phyloP scores from a whole-genome alignment of 345 rosid genomes.

The Pugionium cornutum region DNA sequence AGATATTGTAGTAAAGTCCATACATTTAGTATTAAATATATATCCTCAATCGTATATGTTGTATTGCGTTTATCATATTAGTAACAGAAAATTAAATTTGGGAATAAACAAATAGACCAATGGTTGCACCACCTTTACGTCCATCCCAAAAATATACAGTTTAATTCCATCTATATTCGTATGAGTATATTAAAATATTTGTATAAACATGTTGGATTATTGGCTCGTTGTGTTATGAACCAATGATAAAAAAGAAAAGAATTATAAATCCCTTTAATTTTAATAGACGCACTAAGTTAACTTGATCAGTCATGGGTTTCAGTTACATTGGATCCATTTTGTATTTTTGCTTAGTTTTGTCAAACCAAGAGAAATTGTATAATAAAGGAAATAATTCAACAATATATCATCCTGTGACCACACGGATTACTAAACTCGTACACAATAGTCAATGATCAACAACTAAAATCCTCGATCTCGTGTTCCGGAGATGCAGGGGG shows the following conservation, averaged over 20 bases:
- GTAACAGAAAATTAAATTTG: too few relatives aligned
- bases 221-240: too few relatives aligned
- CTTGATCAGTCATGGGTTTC: too few relatives aligned
- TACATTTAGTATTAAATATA: neutral
- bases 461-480: neutral
- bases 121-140: too few relatives aligned
- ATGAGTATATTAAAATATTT: too few relatives aligned
- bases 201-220: too few relatives aligned
- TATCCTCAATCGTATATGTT: neutral
- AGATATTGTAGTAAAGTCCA: neutral
- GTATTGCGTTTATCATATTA: neutral
- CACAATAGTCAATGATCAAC: conserved; percentile 2
- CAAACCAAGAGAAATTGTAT: neutral
- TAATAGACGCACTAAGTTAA: too few relatives aligned
- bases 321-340: neutral
- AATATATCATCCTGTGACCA: neutral
- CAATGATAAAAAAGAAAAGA: too few relatives aligned
- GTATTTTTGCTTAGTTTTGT: neutral
- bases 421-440: neutral
- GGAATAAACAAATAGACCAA: too few relatives aligned
- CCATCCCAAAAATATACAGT: too few relatives aligned
- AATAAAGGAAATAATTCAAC: neutral
- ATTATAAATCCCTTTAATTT: too few relatives aligned
- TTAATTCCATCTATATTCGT: too few relatives aligned
- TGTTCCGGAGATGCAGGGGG: neutral